Base-by-base conservation (phyloP, 768 basidiomycete genomes). In the Flagelloscypha sp. region DNA sequence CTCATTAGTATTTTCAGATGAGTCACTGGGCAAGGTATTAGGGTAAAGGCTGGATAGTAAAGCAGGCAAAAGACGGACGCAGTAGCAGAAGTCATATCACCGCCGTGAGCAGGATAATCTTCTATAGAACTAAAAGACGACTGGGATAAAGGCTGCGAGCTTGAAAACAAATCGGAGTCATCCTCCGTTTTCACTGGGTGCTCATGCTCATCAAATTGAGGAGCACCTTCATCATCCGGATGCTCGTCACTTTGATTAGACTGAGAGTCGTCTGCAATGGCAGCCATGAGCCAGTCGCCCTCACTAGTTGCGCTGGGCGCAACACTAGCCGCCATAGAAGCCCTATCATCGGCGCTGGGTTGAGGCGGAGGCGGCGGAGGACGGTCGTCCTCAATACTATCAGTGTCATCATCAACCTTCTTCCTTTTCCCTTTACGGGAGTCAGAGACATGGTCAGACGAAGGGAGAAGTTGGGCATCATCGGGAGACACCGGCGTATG, bases 321-420 rank as follows among this genome's bases (percentile, higher is more conserved):
- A 37, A 69, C 73, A 48, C 82, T 86, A 30, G 74, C 76, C 33
- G 72, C 66, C 40, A 65, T 71, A 62, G 74, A 74, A 38, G 67
- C 63, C 38, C 73, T 64, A 36, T 72, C 66, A 56, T 84, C 82
- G 48, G 69, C 69, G 57, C 63, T 69, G 50, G 62, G 48, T n/a
- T 54, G 53, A 41, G 81, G 79, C 15, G 81, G 83, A 19, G 77
- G 77, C 17, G 79, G 79, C 27, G 73, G 72, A 42, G 63, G 71
- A 44, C 82, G 72, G 38, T 74, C 70, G 48, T 85, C 81, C 55
- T 87, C 83, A 41, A 71, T 49, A 56, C 88, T 84, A 42, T 72
- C 81, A 59, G 87, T 85, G 56, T 87, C 85, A 60, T 88, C 86
- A 55, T 87, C 86, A 59, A 84, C 61, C 67, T 89, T 88, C 67